Evolutionary conservation across 176 grass and related monocot genomes (phyloP).

Genomic region (Neostapfia colusana): DNA sequence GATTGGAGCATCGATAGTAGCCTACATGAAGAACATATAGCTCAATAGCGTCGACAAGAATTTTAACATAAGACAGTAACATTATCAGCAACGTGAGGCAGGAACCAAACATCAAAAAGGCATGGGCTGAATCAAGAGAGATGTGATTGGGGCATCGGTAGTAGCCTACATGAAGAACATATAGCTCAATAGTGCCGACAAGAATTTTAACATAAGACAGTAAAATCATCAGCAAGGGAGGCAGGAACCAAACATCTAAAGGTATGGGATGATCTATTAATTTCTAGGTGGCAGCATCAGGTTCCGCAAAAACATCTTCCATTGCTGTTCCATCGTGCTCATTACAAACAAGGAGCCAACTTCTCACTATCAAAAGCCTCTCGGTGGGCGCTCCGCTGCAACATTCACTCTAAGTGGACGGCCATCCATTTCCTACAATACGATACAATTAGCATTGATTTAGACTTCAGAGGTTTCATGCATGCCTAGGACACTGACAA

Average conservation of each 20-base stretch:
- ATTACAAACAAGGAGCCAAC: conserved; percentile 22
- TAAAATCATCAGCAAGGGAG: conserved; percentile 21
- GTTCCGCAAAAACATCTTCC: conserved; percentile 3
- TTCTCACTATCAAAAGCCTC: conserved; percentile 42
- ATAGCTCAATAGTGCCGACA: conserved; percentile 33
- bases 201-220: conserved; percentile 24
- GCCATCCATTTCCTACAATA: conserved; percentile 67
- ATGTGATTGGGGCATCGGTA: conserved; percentile 11
- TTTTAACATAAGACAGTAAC: conserved; percentile 17
- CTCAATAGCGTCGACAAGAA: conserved; percentile 31
- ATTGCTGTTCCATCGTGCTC: background rate
- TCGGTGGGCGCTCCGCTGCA: conserved; percentile 62
- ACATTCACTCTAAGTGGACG: conserved; percentile 71
- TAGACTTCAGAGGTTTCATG: background rate
- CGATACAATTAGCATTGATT: background rate
- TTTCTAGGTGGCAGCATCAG: conserved; percentile 9
- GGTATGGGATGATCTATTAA: conserved; percentile 19
- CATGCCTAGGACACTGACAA: background rate
- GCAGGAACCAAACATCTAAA: conserved; percentile 32
- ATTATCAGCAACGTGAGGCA: conserved; percentile 21
- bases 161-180: conserved; percentile 41
- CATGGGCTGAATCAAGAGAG: conserved; percentile 4
- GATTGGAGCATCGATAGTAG: conserved; percentile 26
- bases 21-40: conserved; percentile 40
- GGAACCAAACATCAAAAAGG: conserved; percentile 33